Evolutionary conservation across 257 asterid genomes (phyloP).

Genomic region (Przewalskia tangutica): DNA sequence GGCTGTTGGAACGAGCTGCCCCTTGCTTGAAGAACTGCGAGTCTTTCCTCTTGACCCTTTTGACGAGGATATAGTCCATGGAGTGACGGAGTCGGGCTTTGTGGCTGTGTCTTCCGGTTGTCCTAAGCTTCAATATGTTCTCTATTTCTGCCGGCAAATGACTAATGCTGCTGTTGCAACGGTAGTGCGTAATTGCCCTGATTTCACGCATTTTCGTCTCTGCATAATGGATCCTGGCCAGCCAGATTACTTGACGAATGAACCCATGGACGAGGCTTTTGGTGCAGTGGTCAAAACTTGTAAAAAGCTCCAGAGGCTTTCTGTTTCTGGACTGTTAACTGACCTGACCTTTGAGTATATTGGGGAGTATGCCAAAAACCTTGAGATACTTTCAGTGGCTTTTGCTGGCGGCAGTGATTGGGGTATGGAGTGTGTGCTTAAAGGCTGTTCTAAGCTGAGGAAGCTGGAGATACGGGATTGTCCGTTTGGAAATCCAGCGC

Average conservation of each 20-base stretch:
- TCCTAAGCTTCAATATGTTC: conserved; percentile 66
- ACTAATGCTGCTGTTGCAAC: conserved; percentile 80
- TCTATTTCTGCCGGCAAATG: conserved; percentile 81
- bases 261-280: conserved; percentile 86
- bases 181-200: conserved; percentile 61
- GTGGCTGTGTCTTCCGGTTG: conserved; percentile 76
- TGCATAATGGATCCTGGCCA: conserved; percentile 72
- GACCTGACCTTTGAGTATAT: conserved; percentile 71
- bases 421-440: conserved; percentile 76
- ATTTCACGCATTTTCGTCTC: conserved; percentile 86
- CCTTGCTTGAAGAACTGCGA: conserved; percentile 71
- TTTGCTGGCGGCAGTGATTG: conserved; percentile 73
- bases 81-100: conserved; percentile 68
- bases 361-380: conserved; percentile 65
- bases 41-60: conserved; percentile 69
- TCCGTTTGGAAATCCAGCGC: conserved; percentile 68
- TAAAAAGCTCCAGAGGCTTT: conserved; percentile 63
- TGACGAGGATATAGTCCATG: conserved; percentile 42
- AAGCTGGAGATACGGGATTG: conserved; percentile 87
- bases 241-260: conserved; percentile 65
- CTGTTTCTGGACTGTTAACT: conserved; percentile 66
- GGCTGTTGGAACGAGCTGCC: conserved; percentile 69
- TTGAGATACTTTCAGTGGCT: conserved; percentile 85
- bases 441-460: conserved; percentile 74
- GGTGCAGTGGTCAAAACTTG: conserved; percentile 79